Evolutionary conservation across 495 filamentous ascomycete species (phyloP), one percentile per base, ranked within the genome.

Genomic region (Articulospora tetracladia): DNA sequence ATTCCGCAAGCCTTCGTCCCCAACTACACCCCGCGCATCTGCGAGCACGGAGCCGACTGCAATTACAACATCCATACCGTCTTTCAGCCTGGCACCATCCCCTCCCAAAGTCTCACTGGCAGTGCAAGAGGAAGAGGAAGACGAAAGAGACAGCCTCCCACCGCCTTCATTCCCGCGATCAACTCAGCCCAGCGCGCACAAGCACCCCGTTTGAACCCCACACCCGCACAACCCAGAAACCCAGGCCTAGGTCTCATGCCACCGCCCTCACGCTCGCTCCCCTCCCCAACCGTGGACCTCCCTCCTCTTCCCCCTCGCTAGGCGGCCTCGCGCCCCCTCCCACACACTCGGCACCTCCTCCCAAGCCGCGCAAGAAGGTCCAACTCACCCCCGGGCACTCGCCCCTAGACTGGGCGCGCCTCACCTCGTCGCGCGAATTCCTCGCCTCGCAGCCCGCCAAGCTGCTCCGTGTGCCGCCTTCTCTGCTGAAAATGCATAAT

Each of bases 321-420:
- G 17, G 7, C 17, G 53, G 53, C 44, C 76, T 75, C 55, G 71
- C 75, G 27, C 82, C 72, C 0, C 77, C 77, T 0, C 81, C 76
- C 0, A 76, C 79, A 2, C 77, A 78, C 68, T 67, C 59, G 36
- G 53, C 69, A 62, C 78, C 76, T 32, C 79, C 79, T 11, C 55
- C 72, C 10, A 81, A 79, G 61, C 79, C 79, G 12, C 46, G 55
- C 0, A 66, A 67, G 28, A 84, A 89, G 64, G 90, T 96, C 22
- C 75, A 86, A 17, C 86, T 98, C 30, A 78, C 83, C 28, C 94
- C 94, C 0, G 94, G 94, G 36, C 92, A 89, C 77, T 93, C 89
- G 1, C 94, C 94, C 0, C 86, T 98, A 6, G 94, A 98, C 80
- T 98, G 94, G 94, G 94, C 94, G 25, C 83, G 85, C 15, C 82